Base-by-base conservation (phyloP, 345 rosid genomes). In the Eucalyptus pauciflora region DNA sequence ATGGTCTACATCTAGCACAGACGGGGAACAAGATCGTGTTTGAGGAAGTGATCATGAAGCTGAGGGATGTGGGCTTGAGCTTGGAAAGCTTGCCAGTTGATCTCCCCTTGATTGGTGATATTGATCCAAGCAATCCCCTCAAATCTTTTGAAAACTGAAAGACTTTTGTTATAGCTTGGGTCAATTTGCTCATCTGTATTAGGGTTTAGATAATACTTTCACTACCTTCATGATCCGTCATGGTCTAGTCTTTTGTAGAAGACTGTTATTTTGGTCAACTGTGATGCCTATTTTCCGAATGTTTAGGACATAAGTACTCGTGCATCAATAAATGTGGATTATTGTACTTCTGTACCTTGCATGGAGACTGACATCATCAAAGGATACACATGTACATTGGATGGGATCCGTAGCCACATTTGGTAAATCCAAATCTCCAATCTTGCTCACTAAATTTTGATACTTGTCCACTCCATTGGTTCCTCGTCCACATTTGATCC, bases 1-100 rank as follows among this genome's bases (percentile, higher is more conserved):
- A 97, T 89, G 99, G 99, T 20, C 92, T 97, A 92, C 99, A 97
- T 91, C 92, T 97, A 49, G 90, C 93, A 43, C 88, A 48, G 89
- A 83, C 58, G 2, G 99, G 99, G 15, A 96, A 95, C 91, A 94
- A 89, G 92, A 31, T 96, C 18, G 96, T 96, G 86, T 97, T 93
- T 46, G 94, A 96, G 91, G 99, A 96, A 91, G 95, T 96, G 88
- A 90, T 95, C 43, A 83, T 31, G 87, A 94, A 92, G 92, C 93
- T 97, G 86, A 92, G 90, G 88, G 95, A 92, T 31, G 83, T 88
- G 71, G 96, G 96, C 45, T 64, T 96, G 86, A 92, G 93, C 92
- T 90, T 91, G 51, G 97, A 95, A 62, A 93, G 89, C 18, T 91
- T 97, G 46, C 92, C 91, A 6, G 91, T 91, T 87, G 96, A 97